Evolutionary conservation across 768 basidiomycete species (phyloP).

Genomic region (Macrolepiota fuliginosa): DNA sequence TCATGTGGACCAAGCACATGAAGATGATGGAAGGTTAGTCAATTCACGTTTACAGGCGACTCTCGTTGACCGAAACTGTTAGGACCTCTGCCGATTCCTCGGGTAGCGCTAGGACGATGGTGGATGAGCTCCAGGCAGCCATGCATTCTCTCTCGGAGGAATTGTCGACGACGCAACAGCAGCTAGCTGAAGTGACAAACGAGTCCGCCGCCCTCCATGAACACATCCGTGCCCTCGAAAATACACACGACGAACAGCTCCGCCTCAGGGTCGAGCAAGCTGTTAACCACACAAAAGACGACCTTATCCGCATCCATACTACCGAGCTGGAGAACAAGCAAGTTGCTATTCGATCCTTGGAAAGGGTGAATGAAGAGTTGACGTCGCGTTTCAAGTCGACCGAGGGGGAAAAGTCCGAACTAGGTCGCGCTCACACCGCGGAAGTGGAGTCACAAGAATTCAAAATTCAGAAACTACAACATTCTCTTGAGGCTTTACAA

Average conservation of each 20-base stretch:
- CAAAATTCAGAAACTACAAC: not conserved
- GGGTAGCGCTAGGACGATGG: not conserved
- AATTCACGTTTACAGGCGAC: too few relatives aligned
- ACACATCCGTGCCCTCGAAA: slow-evolving; percentile 7
- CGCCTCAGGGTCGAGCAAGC: slow-evolving; percentile 6
- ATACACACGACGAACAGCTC: not conserved
- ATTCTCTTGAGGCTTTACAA: not conserved
- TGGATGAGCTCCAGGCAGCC: not conserved
- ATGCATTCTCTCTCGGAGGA: not conserved
- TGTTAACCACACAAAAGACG: not conserved
- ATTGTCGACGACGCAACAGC: not conserved
- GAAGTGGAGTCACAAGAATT: not conserved
- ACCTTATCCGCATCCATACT: not conserved
- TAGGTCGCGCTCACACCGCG: not conserved
- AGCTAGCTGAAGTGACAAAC: not conserved
- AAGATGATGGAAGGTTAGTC: not conserved
- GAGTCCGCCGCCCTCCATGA: slow-evolving; percentile 6
- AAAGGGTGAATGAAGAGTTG: slow-evolving; percentile 3
- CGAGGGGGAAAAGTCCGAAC: not conserved
- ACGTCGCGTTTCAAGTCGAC: not conserved
- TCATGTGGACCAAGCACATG: not conserved
- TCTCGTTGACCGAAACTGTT: not conserved
- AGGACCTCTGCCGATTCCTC: not conserved
- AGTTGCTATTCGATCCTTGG: not conserved
- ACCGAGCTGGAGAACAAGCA: not conserved